phyloP scores from a whole-genome alignment of 257 asterid species.

The Plantago ovata region DNA sequence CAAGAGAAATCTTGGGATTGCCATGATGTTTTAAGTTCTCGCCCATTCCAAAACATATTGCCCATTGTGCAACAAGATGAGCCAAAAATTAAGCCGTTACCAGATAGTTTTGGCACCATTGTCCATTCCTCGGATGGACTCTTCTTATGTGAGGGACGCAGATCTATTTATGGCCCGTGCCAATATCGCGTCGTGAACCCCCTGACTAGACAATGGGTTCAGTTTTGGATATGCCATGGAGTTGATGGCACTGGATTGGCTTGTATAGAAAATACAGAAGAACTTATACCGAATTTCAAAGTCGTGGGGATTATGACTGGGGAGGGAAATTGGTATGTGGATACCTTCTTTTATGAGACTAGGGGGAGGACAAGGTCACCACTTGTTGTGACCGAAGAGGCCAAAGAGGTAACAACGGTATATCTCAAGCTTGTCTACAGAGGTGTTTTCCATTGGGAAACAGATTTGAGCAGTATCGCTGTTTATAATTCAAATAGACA shows the following conservation, averaged over 20 bases:
- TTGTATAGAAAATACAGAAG: neutral
- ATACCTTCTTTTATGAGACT: neutral
- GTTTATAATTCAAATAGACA: conserved; percentile 1
- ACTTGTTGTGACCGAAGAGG: neutral
- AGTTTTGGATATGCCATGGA: neutral
- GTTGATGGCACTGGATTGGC: neutral
- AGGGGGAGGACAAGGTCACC: neutral
- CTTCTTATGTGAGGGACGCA: neutral
- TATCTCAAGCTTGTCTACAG: neutral
- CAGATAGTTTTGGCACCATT: neutral
- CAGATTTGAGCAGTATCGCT: neutral
- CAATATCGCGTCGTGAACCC: neutral
- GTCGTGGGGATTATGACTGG: neutral
- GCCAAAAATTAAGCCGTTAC: neutral
- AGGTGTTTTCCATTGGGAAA: neutral
- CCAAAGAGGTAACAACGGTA: too few species aligned
- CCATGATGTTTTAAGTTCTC: too few species aligned
- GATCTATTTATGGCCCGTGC: too few species aligned
- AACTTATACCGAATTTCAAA: neutral
- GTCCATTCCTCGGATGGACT: neutral
- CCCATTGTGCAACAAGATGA: neutral
- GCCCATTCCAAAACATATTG: neutral
- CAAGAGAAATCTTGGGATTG: too few species aligned
- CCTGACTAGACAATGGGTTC: neutral
- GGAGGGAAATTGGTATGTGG: neutral